These are phyloP conservation scores for Chaetomiaceae sp. DNA, from an alignment of 2,329 filamentous ascomycete species.

Conservation along the genomic window DNA sequence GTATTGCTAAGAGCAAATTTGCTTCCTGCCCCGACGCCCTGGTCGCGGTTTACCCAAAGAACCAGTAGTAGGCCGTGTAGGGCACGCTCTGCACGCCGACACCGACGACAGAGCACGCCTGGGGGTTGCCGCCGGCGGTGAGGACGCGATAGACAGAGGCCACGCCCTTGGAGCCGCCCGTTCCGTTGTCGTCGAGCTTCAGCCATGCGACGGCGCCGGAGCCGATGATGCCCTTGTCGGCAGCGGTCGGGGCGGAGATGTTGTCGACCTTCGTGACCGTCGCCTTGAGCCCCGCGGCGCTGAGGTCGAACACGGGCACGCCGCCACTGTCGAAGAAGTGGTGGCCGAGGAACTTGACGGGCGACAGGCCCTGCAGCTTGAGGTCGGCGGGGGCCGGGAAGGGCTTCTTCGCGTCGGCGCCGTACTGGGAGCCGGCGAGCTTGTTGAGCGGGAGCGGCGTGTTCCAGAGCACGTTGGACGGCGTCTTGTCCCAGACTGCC, in stretches of 20 bases:
- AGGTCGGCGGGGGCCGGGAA: conserved; percentile 41
- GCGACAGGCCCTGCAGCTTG: conserved; percentile 30
- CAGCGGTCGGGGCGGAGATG: conserved; percentile 47
- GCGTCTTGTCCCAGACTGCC: conserved; percentile 37
- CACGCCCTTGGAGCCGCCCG: conserved; percentile 35
- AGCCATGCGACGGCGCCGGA: conserved; percentile 55
- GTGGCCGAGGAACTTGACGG: conserved; percentile 50
- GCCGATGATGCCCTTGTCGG: conserved; percentile 42
- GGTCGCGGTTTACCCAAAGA: conserved; percentile 40
- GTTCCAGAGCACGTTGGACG: conserved; percentile 37
- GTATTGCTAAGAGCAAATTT: too few relatives aligned
- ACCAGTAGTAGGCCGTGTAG: conserved; percentile 56
- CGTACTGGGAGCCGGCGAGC: conserved; percentile 32
- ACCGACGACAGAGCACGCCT: conserved; percentile 40
- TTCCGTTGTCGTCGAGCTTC: conserved; percentile 35
- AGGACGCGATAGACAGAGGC: conserved; percentile 50
- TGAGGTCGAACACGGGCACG: conserved; percentile 57
- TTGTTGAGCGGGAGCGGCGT: conserved; percentile 45
- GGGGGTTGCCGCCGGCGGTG: conserved; percentile 47
- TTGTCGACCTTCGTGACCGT: conserved; percentile 44
- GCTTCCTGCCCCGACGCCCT: too few relatives aligned
- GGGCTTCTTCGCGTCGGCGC: conserved; percentile 42
- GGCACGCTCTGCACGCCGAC: conserved; percentile 45
- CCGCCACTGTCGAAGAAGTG: conserved; percentile 59
- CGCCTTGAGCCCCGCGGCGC: conserved; percentile 36